Evolutionary conservation across 768 basidiomycete species (phyloP), one percentile per base, ranked within the genome.

Genomic region (Leucosporidium yakuticum): DNA sequence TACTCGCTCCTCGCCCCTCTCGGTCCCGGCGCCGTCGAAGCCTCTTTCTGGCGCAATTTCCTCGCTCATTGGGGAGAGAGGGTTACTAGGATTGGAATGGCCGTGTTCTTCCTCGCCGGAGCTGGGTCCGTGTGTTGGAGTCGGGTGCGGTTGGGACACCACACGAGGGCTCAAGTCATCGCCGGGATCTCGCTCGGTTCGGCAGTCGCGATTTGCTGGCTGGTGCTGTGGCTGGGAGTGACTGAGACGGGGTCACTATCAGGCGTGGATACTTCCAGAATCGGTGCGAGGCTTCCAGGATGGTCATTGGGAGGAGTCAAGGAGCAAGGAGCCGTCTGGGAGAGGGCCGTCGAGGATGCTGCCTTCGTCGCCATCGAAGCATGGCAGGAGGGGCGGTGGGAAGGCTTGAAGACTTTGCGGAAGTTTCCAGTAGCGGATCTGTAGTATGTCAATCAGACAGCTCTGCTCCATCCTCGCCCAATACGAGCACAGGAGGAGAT

Each of bases 141-240:
- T 20, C 61, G 76, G 4, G 69, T 76, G 23, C 50, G 67, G 29
- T 60, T 76, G 34, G 74, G 74, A 2, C 73, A 75, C 54, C 76
- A 76, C 63, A 76, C 76, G 19, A 54, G 32, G 21, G 66, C 65
- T 0, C 76, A 76, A 62, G 76, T 76, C 34, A 9, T 75, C 19
- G 76, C 67, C 5, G 76, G 76, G 51, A 71, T 69, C 15, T 17
- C 59, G 11, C 54, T 76, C 19, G 76, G 76, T 0, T n/a, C 44
- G 6, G 34, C 44, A 4, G 47, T 74, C 34, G 76, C 74, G 34
- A 49, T 73, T 25, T 55, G 32, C 21, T 72, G 70, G 70, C 68
- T 74, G 27, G n/a, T 34, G 32, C 20, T 68, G 8, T 76, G 76
- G 76, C 50, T 74, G 25, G 69, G 73, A 7, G 25, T 53, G 51